Conservation (phyloP, 1,139 yeast species). For the Chernovozyma aurita region DNA sequence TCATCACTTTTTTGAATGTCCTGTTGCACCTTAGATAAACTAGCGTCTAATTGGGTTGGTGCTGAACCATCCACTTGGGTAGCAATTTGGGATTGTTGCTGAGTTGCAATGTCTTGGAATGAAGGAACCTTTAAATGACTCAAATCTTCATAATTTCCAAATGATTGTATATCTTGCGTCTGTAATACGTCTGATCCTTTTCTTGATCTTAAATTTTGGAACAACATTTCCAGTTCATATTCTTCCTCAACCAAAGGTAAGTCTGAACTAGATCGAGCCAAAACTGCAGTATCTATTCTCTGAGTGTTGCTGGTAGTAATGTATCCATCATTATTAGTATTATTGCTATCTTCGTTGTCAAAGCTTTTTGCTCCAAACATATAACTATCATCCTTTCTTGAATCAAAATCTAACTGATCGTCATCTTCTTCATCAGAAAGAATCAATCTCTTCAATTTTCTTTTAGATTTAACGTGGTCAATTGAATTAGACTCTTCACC, state of each 20-base stretch:
- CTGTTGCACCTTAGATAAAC: neutral
- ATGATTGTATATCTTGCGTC: slow-evolving; percentile 2
- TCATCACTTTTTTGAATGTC: neutral
- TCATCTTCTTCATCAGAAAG: slow-evolving; percentile 13
- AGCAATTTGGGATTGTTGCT: slow-evolving; percentile 9
- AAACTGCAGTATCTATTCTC: neutral
- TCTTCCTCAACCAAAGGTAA: neutral
- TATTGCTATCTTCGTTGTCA: slow-evolving; percentile 14
- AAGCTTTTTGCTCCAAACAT: slow-evolving; percentile 28
- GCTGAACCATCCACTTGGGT: slow-evolving; percentile 10
- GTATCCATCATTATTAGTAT: slow-evolving; percentile 4
- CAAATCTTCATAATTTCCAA: slow-evolving; percentile 3
- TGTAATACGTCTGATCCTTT: slow-evolving; percentile 3
- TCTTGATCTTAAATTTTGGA: slow-evolving; percentile 30
- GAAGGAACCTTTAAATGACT: slow-evolving; percentile 14
- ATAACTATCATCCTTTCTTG: slow-evolving; percentile 29
- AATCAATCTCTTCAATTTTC: slow-evolving; percentile 9
- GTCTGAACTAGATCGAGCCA: neutral
- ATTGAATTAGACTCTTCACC: neutral
- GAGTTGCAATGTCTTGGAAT: slow-evolving; percentile 19
- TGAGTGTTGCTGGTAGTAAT: slow-evolving; percentile 4
- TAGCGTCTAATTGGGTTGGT: slow-evolving; percentile 20
- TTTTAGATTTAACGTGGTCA: slow-evolving; percentile 7
- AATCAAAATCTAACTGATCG: slow-evolving; percentile 8
- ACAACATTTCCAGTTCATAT: slow-evolving; percentile 13